A percentile compares a stretch with the other conserved stretches of the same genome.
Evolutionary conservation across 257 asterid genomes (phyloP).

Genomic region (Solanum peruvianum): DNA sequence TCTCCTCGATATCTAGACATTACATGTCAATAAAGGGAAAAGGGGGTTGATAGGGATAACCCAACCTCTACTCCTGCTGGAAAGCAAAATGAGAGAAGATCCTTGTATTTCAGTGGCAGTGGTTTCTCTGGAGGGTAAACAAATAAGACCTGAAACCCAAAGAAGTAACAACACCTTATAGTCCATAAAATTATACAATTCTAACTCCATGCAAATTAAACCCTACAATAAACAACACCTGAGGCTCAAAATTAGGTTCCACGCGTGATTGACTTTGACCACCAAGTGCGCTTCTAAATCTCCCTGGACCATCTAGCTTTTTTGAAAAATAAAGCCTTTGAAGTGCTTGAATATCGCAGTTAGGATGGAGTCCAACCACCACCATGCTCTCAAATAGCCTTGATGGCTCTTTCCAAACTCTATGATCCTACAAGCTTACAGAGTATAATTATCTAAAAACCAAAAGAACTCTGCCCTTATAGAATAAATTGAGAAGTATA

Average conservation of each 20-base stretch:
- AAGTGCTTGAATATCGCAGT: slow-evolving; percentile 81
- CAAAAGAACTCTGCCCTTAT: neutral
- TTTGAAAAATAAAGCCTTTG: slow-evolving; percentile 74
- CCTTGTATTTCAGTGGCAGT: slow-evolving; percentile 90
- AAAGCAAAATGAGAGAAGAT: slow-evolving; percentile 94
- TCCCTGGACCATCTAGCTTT: slow-evolving; percentile 76
- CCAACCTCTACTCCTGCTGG: slow-evolving; percentile 96
- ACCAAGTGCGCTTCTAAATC: slow-evolving; percentile 61
- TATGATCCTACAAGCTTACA: slow-evolving; percentile 68
- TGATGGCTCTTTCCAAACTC: slow-evolving; percentile 84
- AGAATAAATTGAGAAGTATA: neutral
- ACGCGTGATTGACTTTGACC: slow-evolving; percentile 77
- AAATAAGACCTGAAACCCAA: slow-evolving; percentile 75
- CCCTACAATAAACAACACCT: slow-evolving; percentile 31
- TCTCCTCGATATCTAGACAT: neutral
- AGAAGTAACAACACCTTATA: slow-evolving; percentile 3
- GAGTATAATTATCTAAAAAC: slow-evolving; percentile 23
- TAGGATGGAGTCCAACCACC: slow-evolving; percentile 92
- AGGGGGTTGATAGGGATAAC: neutral
- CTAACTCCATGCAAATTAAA: neutral
- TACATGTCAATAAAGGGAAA: neutral
- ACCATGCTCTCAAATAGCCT: slow-evolving; percentile 93
- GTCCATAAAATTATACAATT: neutral
- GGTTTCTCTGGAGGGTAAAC: slow-evolving; percentile 97
- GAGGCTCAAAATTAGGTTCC: slow-evolving; percentile 97